phyloP scores from a whole-genome alignment of 2,329 filamentous ascomycete species.

The Fusarium coffeatum region DNA sequence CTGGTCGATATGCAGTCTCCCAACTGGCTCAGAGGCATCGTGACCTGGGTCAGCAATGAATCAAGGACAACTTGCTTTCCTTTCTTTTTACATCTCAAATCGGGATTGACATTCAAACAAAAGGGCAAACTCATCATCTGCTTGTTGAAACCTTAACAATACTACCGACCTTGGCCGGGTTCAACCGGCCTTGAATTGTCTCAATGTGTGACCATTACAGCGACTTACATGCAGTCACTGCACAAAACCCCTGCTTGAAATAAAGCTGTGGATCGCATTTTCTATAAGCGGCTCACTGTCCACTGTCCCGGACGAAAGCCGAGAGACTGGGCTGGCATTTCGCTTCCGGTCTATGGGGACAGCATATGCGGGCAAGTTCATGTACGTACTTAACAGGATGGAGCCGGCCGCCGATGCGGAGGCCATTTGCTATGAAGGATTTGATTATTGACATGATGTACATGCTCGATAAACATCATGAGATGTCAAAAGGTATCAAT shows the following conservation, averaged over 20 bases:
- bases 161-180: background rate
- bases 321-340: constrained; percentile 1
- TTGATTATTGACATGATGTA: background rate
- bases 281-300: background rate
- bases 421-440: background rate
- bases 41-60: background rate
- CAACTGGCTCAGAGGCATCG: background rate
- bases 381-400: constrained; percentile 8
- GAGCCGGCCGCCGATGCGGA: constrained; percentile 4
- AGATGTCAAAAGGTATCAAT: constrained; percentile 6
- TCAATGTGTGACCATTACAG: background rate
- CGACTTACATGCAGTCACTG: background rate
- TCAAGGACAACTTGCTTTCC: background rate
- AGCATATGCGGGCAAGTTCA: background rate
- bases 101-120: background rate
- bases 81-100: background rate
- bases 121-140: background rate
- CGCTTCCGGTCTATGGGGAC: constrained; percentile 15
- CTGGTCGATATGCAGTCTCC: background rate
- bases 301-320: constrained; percentile 11
- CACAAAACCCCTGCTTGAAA: background rate
- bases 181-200: background rate
- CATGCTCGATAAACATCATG: background rate
- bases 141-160: background rate
- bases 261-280: background rate